These are phyloP conservation scores for Leccinum subgranulosum DNA, from an alignment of 768 basidiomycete species.

Conservation along the genomic window DNA sequence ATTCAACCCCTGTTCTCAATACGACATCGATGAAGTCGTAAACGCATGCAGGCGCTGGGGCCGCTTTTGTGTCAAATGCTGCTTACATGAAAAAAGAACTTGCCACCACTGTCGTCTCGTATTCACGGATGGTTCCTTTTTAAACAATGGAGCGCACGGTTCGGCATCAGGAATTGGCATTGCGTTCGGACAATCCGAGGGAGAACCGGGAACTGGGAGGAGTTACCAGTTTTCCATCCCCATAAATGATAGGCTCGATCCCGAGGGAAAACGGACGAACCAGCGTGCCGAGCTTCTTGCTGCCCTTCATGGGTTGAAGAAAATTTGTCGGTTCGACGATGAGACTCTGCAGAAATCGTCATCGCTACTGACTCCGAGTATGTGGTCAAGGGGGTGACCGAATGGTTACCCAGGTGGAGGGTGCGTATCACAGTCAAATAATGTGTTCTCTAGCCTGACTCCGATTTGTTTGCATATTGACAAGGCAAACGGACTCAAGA, in stretches of 20 bases:
- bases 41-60: neutral
- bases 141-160: neutral
- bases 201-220: neutral
- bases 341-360: neutral
- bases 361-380: constrained; percentile 7
- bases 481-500: neutral
- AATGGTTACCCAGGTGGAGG: constrained; percentile 8
- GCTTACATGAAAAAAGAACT: neutral
- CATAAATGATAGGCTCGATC: neutral
- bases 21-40: too few species aligned
- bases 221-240: neutral
- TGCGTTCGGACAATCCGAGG: neutral
- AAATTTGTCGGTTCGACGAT: constrained; percentile 24
- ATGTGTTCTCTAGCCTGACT: too few species aligned
- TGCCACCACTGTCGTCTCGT: neutral
- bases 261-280: neutral
- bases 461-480: neutral
- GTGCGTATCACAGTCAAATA: neutral
- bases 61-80: neutral
- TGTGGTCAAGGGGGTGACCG: constrained; percentile 6
- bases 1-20: too few species aligned
- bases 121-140: neutral
- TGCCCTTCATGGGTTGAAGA: constrained; percentile 18
- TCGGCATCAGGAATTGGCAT: neutral
- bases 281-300: neutral